Evolutionary conservation across 805 yeast species (phyloP).

Genomic region (Candida montana): DNA sequence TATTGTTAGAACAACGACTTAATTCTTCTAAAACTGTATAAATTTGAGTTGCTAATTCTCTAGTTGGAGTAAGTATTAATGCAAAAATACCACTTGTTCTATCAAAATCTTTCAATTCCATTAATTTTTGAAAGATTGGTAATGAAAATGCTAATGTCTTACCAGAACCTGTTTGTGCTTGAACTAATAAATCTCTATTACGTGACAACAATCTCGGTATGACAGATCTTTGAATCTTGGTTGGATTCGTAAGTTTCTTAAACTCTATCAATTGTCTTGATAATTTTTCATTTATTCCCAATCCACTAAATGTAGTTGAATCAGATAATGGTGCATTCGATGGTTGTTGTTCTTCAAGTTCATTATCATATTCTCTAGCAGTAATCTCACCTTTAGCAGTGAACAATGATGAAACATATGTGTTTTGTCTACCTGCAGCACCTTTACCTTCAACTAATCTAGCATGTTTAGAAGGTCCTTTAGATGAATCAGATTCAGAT

Average conservation of each 20-base stretch:
- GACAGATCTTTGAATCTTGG: slow-evolving; percentile 79
- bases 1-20: slow-evolving; percentile 70
- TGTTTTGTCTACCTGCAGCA: slow-evolving; percentile 46
- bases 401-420: slow-evolving; percentile 83
- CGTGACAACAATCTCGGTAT: slow-evolving; percentile 53
- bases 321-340: slow-evolving; percentile 83
- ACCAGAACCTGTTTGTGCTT: slow-evolving; percentile 98
- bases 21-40: slow-evolving; percentile 72
- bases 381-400: slow-evolving; percentile 56
- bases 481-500: slow-evolving; percentile 11
- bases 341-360: slow-evolving; percentile 37
- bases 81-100: slow-evolving; percentile 87
- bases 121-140: slow-evolving; percentile 73
- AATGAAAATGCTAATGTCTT: slow-evolving; percentile 84
- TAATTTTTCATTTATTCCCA: slow-evolving; percentile 59
- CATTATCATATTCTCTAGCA: slow-evolving; percentile 34
- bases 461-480: slow-evolving; percentile 31
- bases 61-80: slow-evolving; percentile 82
- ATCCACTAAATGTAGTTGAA: slow-evolving; percentile 60
- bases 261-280: slow-evolving; percentile 49
- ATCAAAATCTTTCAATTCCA: slow-evolving; percentile 43
- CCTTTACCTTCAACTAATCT: slow-evolving; percentile 45
- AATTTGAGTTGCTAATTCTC: slow-evolving; percentile 91
- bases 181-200: slow-evolving; percentile 69
- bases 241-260: slow-evolving; percentile 61